These are phyloP conservation scores for Triangularia verruculosa DNA, from an alignment of 2,329 filamentous ascomycete species.

Conservation along the genomic window DNA sequence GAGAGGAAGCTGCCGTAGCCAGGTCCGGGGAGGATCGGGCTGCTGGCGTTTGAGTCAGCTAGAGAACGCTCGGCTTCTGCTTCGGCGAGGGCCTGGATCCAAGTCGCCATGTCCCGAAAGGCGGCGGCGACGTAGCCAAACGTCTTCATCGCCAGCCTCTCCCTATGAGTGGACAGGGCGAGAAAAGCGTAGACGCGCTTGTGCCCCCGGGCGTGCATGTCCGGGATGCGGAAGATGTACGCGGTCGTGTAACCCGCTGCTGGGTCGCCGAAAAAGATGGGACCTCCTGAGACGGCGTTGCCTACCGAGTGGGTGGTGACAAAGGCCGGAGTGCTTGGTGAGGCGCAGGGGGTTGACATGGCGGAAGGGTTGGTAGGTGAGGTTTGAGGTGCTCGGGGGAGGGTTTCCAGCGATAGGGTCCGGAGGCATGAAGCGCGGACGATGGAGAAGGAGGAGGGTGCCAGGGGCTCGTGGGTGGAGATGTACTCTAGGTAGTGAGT, in stretches of 20 bases:
- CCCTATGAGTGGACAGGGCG: constrained; percentile 62
- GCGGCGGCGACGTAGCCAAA: constrained; percentile 60
- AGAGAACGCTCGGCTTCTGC: constrained; percentile 55
- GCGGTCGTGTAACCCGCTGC: constrained; percentile 65
- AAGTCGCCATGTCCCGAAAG: constrained; percentile 62
- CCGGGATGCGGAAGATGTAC: constrained; percentile 67
- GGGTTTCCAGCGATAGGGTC: constrained; percentile 63
- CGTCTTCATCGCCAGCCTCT: constrained; percentile 63
- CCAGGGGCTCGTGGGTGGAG: constrained; percentile 63
- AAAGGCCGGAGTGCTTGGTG: constrained; percentile 42
- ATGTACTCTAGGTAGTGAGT: constrained; percentile 67
- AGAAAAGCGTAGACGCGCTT: constrained; percentile 68
- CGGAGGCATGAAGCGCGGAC: constrained; percentile 64
- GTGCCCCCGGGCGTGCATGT: constrained; percentile 64
- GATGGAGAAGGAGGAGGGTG: constrained; percentile 62
- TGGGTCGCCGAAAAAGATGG: constrained; percentile 67
- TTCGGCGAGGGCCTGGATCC: constrained; percentile 65
- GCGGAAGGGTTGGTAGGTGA: constrained; percentile 30
- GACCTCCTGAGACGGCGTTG: constrained; percentile 57
- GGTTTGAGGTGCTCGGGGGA: constrained; percentile 51
- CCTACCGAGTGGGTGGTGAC: constrained; percentile 54
- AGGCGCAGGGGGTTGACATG: constrained; percentile 37
- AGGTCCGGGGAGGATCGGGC: constrained; percentile 39
- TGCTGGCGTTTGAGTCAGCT: constrained; percentile 41
- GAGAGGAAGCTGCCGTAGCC: constrained; percentile 37